Evolutionary conservation across 176 grass and related monocot species (phyloP), one percentile per base, ranked within the genome.

Genomic region (Triticum dicoccoides): DNA sequence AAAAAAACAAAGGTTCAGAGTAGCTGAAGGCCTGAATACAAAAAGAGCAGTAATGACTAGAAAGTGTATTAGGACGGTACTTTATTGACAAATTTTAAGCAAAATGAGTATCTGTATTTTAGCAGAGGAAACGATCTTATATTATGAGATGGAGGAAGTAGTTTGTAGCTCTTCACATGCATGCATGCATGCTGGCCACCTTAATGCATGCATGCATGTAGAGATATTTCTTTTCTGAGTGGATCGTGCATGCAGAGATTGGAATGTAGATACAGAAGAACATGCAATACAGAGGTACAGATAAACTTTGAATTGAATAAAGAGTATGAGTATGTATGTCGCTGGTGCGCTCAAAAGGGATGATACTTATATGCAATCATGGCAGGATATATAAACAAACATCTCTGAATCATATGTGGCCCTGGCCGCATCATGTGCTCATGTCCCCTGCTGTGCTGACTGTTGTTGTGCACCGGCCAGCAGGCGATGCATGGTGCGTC

Each of bases 371-470:
- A 37, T 23, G 45, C n/a, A 41, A 79, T 65, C 39, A 63, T 24
- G 56, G 12, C 30, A 15, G 11, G n/a, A 78, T 61, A 78, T 13
- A 64, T 8, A 63, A 34, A 4, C 2, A 47, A 32, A 47, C 42
- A 58, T 84, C 45, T 79, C 6, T 15, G 9, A 82, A 76, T 76
- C 44, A 68, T n/a, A 74, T 56, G 21, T 45, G 77, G 25, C 51
- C 12, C 27, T 45, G 77, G 35, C 51, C 12, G 72, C 63, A 79
- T 47, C 81, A 91, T 88, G 85, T 85, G 89, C 8, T 11, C 47
- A 49, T 91, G 89, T 80, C 38, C 69, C 85, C 84, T 7, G 9
- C 39, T 25, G 35, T 11, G 68, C 34, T 49, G 42, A 45, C 47
- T 14, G 47, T 15, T 15, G 47, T 41, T 41, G 29, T 38, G 44